A percentile compares a stretch with the other conserved stretches of the same genome.
Evolutionary conservation across 108 stramenopile genomes (phyloP).

Genomic region (Cyclotella kingstonii): DNA sequence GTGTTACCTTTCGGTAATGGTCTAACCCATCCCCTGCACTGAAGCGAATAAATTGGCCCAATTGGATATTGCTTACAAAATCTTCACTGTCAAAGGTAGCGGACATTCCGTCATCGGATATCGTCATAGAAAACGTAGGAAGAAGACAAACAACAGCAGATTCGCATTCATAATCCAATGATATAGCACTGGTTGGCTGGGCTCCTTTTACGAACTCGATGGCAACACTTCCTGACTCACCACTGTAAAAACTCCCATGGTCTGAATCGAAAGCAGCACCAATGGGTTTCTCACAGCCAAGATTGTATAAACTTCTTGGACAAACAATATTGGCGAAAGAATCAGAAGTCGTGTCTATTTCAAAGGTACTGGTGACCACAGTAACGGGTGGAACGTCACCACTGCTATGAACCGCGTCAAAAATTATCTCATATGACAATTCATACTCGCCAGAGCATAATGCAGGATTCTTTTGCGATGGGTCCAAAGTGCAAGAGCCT

Average conservation of each 20-base stretch:
- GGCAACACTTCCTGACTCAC: constrained; percentile 29
- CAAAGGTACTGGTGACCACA: constrained; percentile 31
- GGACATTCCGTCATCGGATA: constrained; percentile 38
- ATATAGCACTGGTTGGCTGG: constrained; percentile 66
- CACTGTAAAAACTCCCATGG: constrained; percentile 43
- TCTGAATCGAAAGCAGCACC: constrained; percentile 41
- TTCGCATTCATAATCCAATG: constrained; percentile 75
- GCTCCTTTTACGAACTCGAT: constrained; percentile 52
- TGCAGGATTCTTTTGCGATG: constrained; percentile 15
- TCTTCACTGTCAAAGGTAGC: constrained; percentile 31
- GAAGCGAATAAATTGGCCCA: constrained; percentile 44
- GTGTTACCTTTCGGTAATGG: constrained; percentile 36
- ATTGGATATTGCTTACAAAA: constrained; percentile 14
- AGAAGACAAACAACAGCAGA: constrained; percentile 24
- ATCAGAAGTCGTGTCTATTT: constrained; percentile 24
- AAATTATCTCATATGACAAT: constrained; percentile 57
- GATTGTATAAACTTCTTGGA: constrained; percentile 15
- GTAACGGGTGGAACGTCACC: constrained; percentile 71
- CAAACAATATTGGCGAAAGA: constrained; percentile 34
- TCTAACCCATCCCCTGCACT: constrained; percentile 44
- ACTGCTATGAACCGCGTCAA: constrained; percentile 57
- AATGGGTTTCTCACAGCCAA: constrained; percentile 32
- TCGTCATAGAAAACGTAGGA: constrained; percentile 20
- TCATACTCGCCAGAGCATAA: constrained; percentile 55
- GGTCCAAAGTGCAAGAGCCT: constrained; percentile 34